Evolutionary conservation across 495 filamentous ascomycete species (phyloP), one percentile per base, ranked within the genome.

Genomic region (Neurospora intermedia): DNA sequence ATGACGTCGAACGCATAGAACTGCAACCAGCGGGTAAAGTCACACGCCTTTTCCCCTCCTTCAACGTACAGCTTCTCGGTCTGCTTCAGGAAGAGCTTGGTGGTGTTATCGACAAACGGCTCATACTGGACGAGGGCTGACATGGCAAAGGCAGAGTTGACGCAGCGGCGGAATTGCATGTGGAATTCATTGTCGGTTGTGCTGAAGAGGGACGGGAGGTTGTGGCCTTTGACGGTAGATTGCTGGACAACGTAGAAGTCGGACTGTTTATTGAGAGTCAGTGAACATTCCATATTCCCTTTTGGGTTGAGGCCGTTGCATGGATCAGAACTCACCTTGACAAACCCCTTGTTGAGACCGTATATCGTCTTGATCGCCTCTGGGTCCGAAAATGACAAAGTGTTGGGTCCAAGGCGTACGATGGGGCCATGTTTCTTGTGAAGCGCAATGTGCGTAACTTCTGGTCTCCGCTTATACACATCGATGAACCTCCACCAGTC

Each of bases 1-100:
- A 91, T 91, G 41, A 93, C 90, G 76, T 96, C 93, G 75, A 93
- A 94, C 4, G 91, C 90, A 76, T 90, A 94, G 77, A 89, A 94
- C 76, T 93, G 91, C 15, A 94, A 80, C 93, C 93, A 95, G 59
- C 85, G 81, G 0, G 85, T 86, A 71, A 95, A 90, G 74, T 93
- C 87, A 74, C 91, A 92, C 20, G 78, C 78, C 23, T 81, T 76
- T 6, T 84, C 83, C 5, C 83, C 80, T 11, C 83, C 78, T 6
- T 84, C 82, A 31, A 85, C 87, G 74, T 89, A 93, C 10, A 90
- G 80, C 8, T 84, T 76, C 73, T 90, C 82, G 11, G 90, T 92
- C 80, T 91, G 88, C 69, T 88, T 82, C 43, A 88, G 82, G 79
- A 92, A 92, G 4, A 89, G 78, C 69, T 87, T 85, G 0, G 88